Evolutionary conservation across 805 yeast species (phyloP).

Genomic region (Tetrapisispora iriomotensis): DNA sequence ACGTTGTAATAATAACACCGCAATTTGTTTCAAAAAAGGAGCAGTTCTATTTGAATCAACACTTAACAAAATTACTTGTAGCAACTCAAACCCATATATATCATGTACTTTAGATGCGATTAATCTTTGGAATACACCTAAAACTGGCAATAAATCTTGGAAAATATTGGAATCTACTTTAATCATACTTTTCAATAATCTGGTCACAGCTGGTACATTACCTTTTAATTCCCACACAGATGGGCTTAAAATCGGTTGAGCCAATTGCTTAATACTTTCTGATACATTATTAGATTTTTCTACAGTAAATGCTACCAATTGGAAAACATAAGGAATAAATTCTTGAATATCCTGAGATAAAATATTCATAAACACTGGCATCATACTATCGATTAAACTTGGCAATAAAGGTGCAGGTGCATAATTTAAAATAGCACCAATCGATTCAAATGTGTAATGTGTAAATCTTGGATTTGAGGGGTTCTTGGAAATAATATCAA

Average conservation of each 20-base stretch:
- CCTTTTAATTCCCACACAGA: constrained; percentile 88
- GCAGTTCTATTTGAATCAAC: constrained; percentile 43
- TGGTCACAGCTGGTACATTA: constrained; percentile 84
- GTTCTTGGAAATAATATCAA: constrained; percentile 64
- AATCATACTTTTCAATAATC: constrained; percentile 64
- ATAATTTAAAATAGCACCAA: constrained; percentile 64
- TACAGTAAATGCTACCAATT: constrained; percentile 70
- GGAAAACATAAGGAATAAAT: constrained; percentile 87
- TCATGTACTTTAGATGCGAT: constrained; percentile 80
- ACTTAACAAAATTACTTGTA: constrained; percentile 55
- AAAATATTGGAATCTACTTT: constrained; percentile 29
- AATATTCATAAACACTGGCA: constrained; percentile 59
- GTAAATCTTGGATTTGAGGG: constrained; percentile 94
- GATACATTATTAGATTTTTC: constrained; percentile 53
- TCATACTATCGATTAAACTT: constrained; percentile 34
- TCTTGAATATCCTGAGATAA: constrained; percentile 84
- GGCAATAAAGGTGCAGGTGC: constrained; percentile 26
- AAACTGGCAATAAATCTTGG: constrained; percentile 57
- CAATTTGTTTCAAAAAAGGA: constrained; percentile 58
- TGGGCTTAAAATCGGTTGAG: constrained; percentile 83
- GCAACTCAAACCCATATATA: constrained; percentile 70
- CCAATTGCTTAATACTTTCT: constrained; percentile 48
- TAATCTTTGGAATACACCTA: constrained; percentile 94
- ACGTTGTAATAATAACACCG: constrained; percentile 66
- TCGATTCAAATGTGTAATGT: constrained; percentile 82